Percentiles rank a stretch among this genome's conserved stretches.
Evolutionary conservation across 83 land plant genomes (phyloP).

Genomic region (Thuja plicata): DNA sequence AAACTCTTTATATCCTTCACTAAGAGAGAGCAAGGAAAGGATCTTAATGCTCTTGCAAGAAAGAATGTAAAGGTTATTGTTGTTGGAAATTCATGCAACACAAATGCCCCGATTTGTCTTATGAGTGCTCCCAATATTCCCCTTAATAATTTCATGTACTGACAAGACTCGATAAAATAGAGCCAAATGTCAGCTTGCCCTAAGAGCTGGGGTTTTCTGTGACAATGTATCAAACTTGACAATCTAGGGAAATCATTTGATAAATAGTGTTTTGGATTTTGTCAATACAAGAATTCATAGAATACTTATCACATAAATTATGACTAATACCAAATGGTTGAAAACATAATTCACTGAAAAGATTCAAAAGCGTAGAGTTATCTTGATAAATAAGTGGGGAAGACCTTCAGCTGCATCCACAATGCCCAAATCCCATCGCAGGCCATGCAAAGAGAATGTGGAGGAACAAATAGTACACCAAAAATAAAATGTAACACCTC

Average conservation of each 20-base stretch:
- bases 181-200: conserved; percentile 97
- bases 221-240: conserved; percentile 94
- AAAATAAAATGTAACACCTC: too few species aligned
- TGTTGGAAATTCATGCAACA: conserved; percentile 99
- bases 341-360: conserved; percentile 84
- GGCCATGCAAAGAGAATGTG: too few species aligned
- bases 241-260: conserved; percentile 99
- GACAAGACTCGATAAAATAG: conserved; percentile 92
- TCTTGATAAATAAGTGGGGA: conserved; percentile 91
- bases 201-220: conserved; percentile 94
- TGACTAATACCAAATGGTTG: conserved; percentile 84
- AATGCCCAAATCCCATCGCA: too few species aligned
- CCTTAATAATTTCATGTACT: conserved; percentile 90
- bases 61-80: conserved; percentile 91
- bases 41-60: conserved; percentile 88
- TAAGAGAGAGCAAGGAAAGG: conserved; percentile 95
- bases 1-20: conserved; percentile 90
- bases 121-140: conserved; percentile 96
- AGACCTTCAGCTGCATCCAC: conserved; percentile 99
- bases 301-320: conserved; percentile 75
- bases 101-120: conserved; percentile 91
- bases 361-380: conserved; percentile 96
- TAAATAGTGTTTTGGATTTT: conserved; percentile 97
- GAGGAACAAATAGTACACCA: too few species aligned
- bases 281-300: conserved; percentile 90